phyloP scores from a whole-genome alignment of 345 rosid species.

The Sonneratia alba region DNA sequence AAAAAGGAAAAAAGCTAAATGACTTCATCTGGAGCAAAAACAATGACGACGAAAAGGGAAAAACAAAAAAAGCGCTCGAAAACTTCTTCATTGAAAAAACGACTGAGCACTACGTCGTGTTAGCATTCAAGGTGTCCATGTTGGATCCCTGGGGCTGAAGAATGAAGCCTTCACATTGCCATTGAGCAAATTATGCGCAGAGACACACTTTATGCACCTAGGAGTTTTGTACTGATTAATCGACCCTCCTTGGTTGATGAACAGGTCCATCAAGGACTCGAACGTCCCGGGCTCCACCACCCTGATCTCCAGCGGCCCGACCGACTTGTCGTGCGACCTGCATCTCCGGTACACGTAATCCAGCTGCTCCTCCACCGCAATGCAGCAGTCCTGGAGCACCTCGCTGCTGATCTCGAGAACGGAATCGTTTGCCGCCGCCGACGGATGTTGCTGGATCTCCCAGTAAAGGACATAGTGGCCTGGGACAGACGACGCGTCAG shows the following conservation, averaged over 20 bases:
- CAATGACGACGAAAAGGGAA: no score
- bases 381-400: constrained; percentile 48
- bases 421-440: neutral
- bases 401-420: constrained; percentile 15
- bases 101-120: neutral
- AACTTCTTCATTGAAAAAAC: neutral
- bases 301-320: constrained; percentile 57
- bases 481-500: constrained; percentile 44
- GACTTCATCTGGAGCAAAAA: no score
- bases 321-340: constrained; percentile 37
- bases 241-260: constrained; percentile 49
- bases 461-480: constrained; percentile 60
- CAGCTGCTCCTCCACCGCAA: constrained; percentile 41
- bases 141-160: constrained; percentile 56
- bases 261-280: constrained; percentile 50
- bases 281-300: constrained; percentile 43
- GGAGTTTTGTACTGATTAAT: constrained; percentile 64
- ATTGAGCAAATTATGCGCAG: constrained; percentile 45
- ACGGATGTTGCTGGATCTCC: constrained; percentile 24
- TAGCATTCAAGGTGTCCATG: constrained; percentile 32
- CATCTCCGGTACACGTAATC: constrained; percentile 54
- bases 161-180: constrained; percentile 41
- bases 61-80: no score
- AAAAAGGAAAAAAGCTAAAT: no score
- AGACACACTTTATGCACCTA: constrained; percentile 42